Evolutionary conservation across 306 rosid genomes (phyloP), one percentile per base, ranked within the genome.

Genomic region (Styphnolobium japonicum): DNA sequence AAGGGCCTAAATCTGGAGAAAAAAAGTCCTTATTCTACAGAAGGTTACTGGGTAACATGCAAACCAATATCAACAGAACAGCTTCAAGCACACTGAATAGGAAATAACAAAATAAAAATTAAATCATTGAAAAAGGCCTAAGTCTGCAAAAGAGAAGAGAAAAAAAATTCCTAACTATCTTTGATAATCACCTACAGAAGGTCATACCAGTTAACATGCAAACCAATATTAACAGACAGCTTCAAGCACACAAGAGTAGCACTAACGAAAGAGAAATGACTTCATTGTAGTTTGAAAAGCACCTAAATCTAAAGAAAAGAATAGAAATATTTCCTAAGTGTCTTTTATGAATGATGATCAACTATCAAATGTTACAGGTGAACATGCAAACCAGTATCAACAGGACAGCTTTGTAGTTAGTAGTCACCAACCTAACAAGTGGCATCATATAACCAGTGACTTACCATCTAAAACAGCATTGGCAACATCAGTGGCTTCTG

Each of bases 401-500:
- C 36, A 15, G 9, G n/a, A 27, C 57, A 60, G 42, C 23, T 52
- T 36, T 39, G n/a, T 45, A 33, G 42, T 16, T 36, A 48, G n/a
- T 45, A 33, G 42, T 16, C 34, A 57, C 77, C 61, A 43, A 67
- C 67, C 8, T 52, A 79, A 53, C 66, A 62, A 55, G 73, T 37
- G 67, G 68, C 42, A 67, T 67, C 48, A 72, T 51, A 78, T 64
- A 73, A 56, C 19, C 3, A 61, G 56, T 23, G 10, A 79, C 87
- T n/a, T 80, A 95, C 99, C 99, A 82, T 96, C 99, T 75, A 96
- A 87, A 67, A 96, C 97, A 67, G 99, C 99, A 88, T 96, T 96
- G 72, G 99, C 99, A 83, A 96, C 98, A 86, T 96, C 99, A 60
- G 99, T 96, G 71, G 99, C 99, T 88, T 96, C 99, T n/a, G 99